Percentiles rank a stretch among this genome's conserved stretches.
phyloP scores from a whole-genome alignment of 1,284 basidiomycete genomes.

The Erythrobasidium hasegawianum region DNA sequence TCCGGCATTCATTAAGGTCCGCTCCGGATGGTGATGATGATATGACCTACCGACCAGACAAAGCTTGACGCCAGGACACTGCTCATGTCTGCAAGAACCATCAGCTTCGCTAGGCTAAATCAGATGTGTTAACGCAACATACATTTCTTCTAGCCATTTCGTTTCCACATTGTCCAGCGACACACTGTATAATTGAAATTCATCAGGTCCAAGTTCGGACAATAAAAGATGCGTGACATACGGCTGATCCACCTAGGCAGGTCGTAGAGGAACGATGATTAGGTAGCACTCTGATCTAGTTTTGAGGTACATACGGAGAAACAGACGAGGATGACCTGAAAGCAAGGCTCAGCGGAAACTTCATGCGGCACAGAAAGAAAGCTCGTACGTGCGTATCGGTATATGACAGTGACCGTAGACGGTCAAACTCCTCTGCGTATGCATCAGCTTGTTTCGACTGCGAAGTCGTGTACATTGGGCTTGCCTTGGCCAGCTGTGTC shows the following conservation, averaged over 20 bases:
- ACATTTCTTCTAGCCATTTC: constrained; percentile 84
- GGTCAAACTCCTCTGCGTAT: constrained; percentile 78
- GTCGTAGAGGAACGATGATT: too few relatives aligned
- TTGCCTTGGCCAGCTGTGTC: constrained; percentile 75
- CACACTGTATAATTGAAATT: too few relatives aligned
- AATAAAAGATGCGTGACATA: too few relatives aligned
- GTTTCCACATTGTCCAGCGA: constrained; percentile 87
- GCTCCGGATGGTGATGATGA: too few relatives aligned
- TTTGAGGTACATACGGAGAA: constrained; percentile 82
- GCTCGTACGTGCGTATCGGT: constrained; percentile 81
- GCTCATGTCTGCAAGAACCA: constrained; percentile 54
- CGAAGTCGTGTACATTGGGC: constrained; percentile 44
- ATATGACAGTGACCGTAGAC: constrained; percentile 82
- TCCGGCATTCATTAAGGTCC: too few relatives aligned
- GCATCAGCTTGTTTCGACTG: not conserved
- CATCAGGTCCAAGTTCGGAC: too few relatives aligned
- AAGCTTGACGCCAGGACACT: constrained; percentile 89
- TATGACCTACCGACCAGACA: constrained; percentile 86
- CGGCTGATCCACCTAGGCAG: too few relatives aligned
- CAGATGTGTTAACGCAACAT: too few relatives aligned
- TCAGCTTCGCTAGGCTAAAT: too few relatives aligned
- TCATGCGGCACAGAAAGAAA: constrained; percentile 20
- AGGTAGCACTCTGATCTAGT: too few relatives aligned
- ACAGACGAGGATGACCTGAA: constrained; percentile 70
- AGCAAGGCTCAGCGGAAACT: not conserved